phyloP scores from a whole-genome alignment of 1,139 yeast genomes.

The Protomyces inundatus region DNA sequence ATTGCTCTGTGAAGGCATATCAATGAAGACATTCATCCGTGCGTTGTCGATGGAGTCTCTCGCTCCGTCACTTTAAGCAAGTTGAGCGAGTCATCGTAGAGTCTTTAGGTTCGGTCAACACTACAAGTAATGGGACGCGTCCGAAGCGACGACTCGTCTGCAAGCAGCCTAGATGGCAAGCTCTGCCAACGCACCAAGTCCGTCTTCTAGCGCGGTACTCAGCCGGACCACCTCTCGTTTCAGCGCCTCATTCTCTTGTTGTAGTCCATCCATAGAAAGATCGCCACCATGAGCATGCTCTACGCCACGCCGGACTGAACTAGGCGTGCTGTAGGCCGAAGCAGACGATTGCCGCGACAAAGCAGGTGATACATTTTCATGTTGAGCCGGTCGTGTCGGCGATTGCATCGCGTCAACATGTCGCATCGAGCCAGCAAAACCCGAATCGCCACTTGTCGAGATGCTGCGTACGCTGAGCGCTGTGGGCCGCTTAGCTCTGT shows the following conservation, averaged over 20 bases:
- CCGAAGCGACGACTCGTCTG: too few species aligned
- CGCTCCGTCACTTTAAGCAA: too few species aligned
- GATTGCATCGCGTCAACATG: background rate
- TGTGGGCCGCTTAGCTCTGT: background rate
- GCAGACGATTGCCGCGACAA: background rate
- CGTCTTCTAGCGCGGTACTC: slow-evolving; percentile 18
- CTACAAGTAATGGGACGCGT: too few species aligned
- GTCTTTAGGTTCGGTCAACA: too few species aligned
- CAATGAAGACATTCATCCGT: too few species aligned
- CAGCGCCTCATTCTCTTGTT: slow-evolving; percentile 16
- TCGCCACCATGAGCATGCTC: background rate
- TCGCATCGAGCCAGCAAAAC: background rate
- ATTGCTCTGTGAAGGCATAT: too few species aligned
- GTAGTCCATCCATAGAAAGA: slow-evolving; percentile 1
- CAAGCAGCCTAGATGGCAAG: background rate
- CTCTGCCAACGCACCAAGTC: slow-evolving; percentile 17
- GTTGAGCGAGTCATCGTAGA: too few species aligned
- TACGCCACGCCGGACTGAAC: background rate
- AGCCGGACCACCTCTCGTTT: slow-evolving; percentile 7
- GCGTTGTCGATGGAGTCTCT: too few species aligned
- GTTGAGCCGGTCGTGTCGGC: background rate
- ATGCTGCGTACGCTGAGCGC: background rate
- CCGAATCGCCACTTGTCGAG: background rate
- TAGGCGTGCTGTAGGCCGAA: background rate
- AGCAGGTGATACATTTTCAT: background rate